Evolutionary conservation across 306 rosid species (phyloP).

Genomic region (Prunus mume): DNA sequence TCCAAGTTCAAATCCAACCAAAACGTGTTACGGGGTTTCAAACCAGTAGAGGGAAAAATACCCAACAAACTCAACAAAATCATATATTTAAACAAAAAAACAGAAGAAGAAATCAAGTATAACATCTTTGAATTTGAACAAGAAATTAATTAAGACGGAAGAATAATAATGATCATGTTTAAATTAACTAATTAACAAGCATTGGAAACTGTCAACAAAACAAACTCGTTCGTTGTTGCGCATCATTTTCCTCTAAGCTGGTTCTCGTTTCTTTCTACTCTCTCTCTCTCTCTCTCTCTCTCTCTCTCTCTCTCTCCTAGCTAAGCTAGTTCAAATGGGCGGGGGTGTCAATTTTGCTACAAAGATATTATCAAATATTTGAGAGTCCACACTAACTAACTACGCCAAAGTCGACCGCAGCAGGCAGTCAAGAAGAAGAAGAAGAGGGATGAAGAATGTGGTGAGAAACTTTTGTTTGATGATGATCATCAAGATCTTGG

Average conservation of each 20-base stretch:
- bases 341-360: slow-evolving; percentile 2
- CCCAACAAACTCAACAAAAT: background rate
- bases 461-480: background rate
- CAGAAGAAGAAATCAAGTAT: slow-evolving; percentile 5
- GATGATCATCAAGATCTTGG: slow-evolving; percentile 73
- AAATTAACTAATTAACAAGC: slow-evolving; percentile 11
- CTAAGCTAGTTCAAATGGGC: slow-evolving; percentile 8
- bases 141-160: slow-evolving; percentile 10
- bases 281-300: background rate
- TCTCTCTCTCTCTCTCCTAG: background rate
- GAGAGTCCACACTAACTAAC: background rate
- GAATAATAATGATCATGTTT: slow-evolving; percentile 5
- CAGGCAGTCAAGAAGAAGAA: slow-evolving; percentile 6
- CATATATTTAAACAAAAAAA: background rate
- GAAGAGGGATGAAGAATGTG: slow-evolving; percentile 2
- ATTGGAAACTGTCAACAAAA: background rate
- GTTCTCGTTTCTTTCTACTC: background rate
- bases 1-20: slow-evolving; percentile 47
- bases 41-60: slow-evolving; percentile 22
- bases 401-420: background rate
- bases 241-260: background rate
- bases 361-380: slow-evolving; percentile 1
- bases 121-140: slow-evolving; percentile 3
- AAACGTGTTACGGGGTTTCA: slow-evolving; percentile 23
- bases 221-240: background rate